phyloP scores from a whole-genome alignment of 1,284 basidiomycete genomes.

The Marasmius oreades region DNA sequence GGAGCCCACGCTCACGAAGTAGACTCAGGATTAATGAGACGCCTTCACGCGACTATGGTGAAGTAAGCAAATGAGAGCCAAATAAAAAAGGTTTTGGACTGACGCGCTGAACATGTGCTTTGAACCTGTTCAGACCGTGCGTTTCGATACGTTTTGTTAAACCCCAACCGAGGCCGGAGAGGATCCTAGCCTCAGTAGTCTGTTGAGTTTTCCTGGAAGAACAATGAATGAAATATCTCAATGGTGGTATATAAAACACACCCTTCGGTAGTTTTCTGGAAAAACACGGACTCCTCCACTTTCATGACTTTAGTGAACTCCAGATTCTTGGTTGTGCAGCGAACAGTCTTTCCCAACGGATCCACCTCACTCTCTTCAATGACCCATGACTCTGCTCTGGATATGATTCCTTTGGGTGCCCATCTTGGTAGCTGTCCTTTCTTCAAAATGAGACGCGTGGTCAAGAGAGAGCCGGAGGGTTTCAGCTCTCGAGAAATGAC shows the following conservation, averaged over 20 bases:
- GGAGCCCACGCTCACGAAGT: slow-evolving; percentile 69
- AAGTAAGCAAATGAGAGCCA: slow-evolving; percentile 12
- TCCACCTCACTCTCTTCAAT: slow-evolving; percentile 91
- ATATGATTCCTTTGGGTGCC: slow-evolving; percentile 80
- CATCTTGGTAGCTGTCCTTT: slow-evolving; percentile 87
- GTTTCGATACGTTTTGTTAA: slow-evolving; percentile 76
- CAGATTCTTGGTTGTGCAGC: slow-evolving; percentile 73
- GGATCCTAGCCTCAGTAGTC: slow-evolving; percentile 71
- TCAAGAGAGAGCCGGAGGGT: slow-evolving; percentile 74
- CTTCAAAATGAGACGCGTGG: slow-evolving; percentile 90
- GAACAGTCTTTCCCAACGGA: slow-evolving; percentile 64
- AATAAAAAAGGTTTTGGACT: slow-evolving; percentile 19
- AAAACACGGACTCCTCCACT: slow-evolving; percentile 68
- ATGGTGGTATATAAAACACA: slow-evolving; percentile 29
- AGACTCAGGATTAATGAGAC: slow-evolving; percentile 70
- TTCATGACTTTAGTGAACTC: slow-evolving; percentile 85
- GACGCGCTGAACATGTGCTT: slow-evolving; percentile 74
- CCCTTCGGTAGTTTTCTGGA: slow-evolving; percentile 64
- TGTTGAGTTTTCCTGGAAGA: slow-evolving; percentile 63
- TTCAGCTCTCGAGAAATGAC: slow-evolving; percentile 82
- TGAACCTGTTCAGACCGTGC: slow-evolving; percentile 73
- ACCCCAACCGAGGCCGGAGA: slow-evolving; percentile 81
- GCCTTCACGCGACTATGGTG: slow-evolving; percentile 72
- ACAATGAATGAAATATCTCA: slow-evolving; percentile 10
- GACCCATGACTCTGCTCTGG: slow-evolving; percentile 80